Evolutionary conservation across 2,329 filamentous ascomycete species (phyloP).

Genomic region (Fusarium anthophilum): DNA sequence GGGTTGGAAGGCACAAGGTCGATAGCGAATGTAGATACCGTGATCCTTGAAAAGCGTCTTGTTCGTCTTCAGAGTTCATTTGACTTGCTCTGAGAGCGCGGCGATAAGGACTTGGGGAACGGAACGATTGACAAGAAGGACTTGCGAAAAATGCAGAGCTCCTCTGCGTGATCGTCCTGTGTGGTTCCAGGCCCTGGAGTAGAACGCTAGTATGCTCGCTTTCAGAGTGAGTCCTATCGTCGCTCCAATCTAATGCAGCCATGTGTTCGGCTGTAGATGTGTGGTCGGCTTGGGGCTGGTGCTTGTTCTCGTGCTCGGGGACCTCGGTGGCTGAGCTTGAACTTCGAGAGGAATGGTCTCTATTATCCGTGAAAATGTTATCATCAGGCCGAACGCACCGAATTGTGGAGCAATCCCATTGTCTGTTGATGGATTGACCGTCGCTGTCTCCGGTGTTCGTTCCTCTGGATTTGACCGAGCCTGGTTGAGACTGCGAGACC

Average conservation of each 20-base stretch:
- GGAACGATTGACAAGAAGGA: slow-evolving; percentile 60
- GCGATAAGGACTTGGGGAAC: slow-evolving; percentile 65
- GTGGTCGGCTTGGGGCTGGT: not conserved
- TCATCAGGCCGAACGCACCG: slow-evolving; percentile 47
- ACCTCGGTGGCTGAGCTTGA: slow-evolving; percentile 1
- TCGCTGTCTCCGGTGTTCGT: not conserved
- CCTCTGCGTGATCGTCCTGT: slow-evolving; percentile 50
- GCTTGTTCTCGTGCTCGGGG: not conserved
- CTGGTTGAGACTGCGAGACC: not conserved
- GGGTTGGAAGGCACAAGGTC: slow-evolving; percentile 51
- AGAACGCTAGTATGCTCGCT: not conserved
- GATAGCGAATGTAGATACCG: slow-evolving; percentile 55
- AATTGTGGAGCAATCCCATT: slow-evolving; percentile 45
- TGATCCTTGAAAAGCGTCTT: slow-evolving; percentile 42
- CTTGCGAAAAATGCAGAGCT: slow-evolving; percentile 64
- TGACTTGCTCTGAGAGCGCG: slow-evolving; percentile 60
- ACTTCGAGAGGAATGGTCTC: not conserved
- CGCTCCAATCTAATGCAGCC: not conserved
- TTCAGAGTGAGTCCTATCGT: not conserved
- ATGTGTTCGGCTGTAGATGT: not conserved
- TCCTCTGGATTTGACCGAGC: not conserved
- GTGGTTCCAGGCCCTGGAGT: slow-evolving; percentile 23
- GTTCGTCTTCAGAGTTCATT: slow-evolving; percentile 45
- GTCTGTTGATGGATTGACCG: not conserved
- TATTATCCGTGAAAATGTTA: slow-evolving; percentile 44